Evolutionary conservation across 1,284 basidiomycete genomes (phyloP), one percentile per base, ranked within the genome.

Genomic region (Lentinula novae-zelandiae): DNA sequence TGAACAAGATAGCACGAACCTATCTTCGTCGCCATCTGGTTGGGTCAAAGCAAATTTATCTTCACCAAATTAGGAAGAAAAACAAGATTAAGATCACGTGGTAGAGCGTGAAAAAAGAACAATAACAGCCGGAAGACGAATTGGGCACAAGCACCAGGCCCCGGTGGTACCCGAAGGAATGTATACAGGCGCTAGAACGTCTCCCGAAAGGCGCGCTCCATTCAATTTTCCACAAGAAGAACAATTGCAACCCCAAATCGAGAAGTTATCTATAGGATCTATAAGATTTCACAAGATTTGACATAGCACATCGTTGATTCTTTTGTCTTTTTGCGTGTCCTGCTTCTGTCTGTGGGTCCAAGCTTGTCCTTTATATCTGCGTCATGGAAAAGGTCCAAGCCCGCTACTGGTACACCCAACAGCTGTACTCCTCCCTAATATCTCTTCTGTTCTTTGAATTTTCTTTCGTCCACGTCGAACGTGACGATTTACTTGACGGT

Each of bases 21-120:
- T 62, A 75, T 73, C 65, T 75, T 77, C n/a, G 52, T 49, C 4
- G 58, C 44, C 60, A 60, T 60, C 42, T 8, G 7, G 36, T 12
- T 36, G n/a, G 9, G 44, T 57, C 55, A 57, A 57, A 48, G 56
- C 15, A 58, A 36, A 17, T 20, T 49, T 15, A 22, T 20, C 12
- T 46, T 12, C 17, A 12, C 17, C 20, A 46, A 36, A 49, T 49
- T 39, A 13, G 15, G 9, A 38, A 57, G 49, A 27, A n/a, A 48
- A 34, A 27, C 7, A 40, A 12, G 22, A 31, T 22, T 13, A 12
- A 44, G 22, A 15, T 42, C 40, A 56, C 39, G 39, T 57, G 44
- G 22, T 39, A n/a, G 34, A 36, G 12, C 38, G 3, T 22, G 39
- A 40, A 54, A 46, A 46, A 46, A 46, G 42, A 60, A 55, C 42